Conservation (phyloP, 352 stramenopile species). For the Phytophthora cajani region DNA sequence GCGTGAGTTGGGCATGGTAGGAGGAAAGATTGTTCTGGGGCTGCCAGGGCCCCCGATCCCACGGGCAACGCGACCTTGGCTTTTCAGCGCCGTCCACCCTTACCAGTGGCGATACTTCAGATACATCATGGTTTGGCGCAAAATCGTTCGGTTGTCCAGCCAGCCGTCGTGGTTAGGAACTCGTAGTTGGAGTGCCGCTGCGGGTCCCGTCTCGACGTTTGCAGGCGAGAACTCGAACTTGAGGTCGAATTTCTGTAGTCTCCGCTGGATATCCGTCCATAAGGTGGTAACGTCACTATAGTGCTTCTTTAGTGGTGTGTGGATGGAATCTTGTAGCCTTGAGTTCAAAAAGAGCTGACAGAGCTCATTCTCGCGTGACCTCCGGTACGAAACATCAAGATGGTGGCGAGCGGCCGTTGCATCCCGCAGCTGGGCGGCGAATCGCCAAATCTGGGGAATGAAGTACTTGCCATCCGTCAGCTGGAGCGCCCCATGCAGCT, state of each 20-base stretch:
- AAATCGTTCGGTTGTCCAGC: background rate
- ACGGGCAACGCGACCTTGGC: background rate
- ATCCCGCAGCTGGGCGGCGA: background rate
- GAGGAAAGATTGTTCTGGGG: too few relatives aligned
- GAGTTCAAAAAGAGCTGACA: too few relatives aligned
- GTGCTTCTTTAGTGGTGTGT: too few relatives aligned
- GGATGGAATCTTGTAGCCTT: too few relatives aligned
- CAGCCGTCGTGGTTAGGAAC: background rate
- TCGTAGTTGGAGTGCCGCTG: background rate
- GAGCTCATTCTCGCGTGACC: too few relatives aligned
- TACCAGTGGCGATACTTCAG: background rate
- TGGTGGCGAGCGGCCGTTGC: too few relatives aligned
- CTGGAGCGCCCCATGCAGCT: background rate
- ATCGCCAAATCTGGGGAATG: background rate
- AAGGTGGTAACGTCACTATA: too few relatives aligned
- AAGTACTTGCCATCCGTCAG: background rate
- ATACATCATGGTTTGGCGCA: background rate
- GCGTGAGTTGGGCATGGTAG: too few relatives aligned
- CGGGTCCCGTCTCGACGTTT: background rate
- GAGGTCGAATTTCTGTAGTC: background rate
- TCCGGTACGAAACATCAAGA: too few relatives aligned
- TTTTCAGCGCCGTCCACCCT: background rate
- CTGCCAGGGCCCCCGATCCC: background rate
- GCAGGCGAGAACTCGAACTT: background rate
- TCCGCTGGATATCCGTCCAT: background rate